phyloP scores from a whole-genome alignment of 228 moss, liverwort and hornwort species.

The Sphagnum fallax region DNA sequence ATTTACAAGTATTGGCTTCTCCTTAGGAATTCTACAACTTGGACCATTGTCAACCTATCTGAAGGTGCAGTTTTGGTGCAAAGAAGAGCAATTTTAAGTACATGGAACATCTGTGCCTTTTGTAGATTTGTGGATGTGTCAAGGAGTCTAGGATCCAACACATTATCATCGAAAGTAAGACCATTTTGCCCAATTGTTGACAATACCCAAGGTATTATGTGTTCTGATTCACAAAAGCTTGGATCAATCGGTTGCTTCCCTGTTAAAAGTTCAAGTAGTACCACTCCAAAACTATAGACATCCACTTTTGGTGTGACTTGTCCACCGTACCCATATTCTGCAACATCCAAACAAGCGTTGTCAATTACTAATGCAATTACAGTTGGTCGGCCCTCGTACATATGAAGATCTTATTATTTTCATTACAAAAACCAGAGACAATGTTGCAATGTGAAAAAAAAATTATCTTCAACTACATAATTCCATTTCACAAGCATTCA shows the following conservation, averaged over 20 bases:
- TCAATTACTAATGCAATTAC: neutral
- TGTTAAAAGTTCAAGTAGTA: constrained; percentile 47
- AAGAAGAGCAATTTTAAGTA: constrained; percentile 31
- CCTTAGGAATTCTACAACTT: constrained; percentile 43
- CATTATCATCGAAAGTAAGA: constrained; percentile 15
- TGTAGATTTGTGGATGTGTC: constrained; percentile 20
- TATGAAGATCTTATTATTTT: too few relatives aligned
- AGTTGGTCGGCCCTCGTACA: neutral
- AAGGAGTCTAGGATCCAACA: constrained; percentile 36
- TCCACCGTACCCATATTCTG: constrained; percentile 25
- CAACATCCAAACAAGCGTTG: neutral
- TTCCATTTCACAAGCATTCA: neutral
- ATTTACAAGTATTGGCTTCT: neutral
- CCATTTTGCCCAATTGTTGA: constrained; percentile 24
- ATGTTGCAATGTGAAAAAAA: neutral
- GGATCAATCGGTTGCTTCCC: constrained; percentile 55
- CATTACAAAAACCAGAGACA: too few relatives aligned
- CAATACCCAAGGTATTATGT: constrained; percentile 56
- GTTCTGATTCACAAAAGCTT: constrained; percentile 47
- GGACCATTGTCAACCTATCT: constrained; percentile 42
- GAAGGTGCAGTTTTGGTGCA: constrained; percentile 34
- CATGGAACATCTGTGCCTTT: constrained; percentile 36
- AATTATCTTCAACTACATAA: neutral
- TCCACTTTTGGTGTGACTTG: constrained; percentile 24
- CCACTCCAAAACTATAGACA: constrained; percentile 33